Evolutionary conservation across 2,329 filamentous ascomycete genomes (phyloP), one percentile per base, ranked within the genome.

Genomic region (Colletotrichum musicola): DNA sequence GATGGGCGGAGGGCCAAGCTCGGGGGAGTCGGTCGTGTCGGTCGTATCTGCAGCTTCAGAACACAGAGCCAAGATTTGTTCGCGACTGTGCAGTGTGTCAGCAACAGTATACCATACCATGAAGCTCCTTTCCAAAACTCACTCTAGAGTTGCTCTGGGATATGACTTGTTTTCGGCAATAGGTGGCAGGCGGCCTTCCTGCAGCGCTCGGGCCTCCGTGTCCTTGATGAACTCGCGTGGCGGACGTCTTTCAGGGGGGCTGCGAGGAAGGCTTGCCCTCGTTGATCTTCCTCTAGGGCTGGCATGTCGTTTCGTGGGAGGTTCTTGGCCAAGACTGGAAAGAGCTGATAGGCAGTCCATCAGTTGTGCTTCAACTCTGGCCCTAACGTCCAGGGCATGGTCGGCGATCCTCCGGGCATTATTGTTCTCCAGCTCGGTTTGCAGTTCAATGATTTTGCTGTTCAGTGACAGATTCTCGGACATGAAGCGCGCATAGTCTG

Each of bases 381-480:
- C 84, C 77, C 91, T 94, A 73, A 95, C 89, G n/a, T 86, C 85
- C 69, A 89, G 81, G 10, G 93, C 89, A 76, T 91, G 88, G 69
- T 92, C 88, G 66, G 89, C 87, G 35, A 90, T 87, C 60, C 88
- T 82, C 53, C 86, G 85, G 53, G 86, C 81, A 55, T 85, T 84
- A 62, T 87, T 88, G 71, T 89, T 85, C 66, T 92, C 87, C 40
- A 92, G 80, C 63, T 92, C 88, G 64, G 88, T 88, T 74, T 94
- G 88, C 2, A 95, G 83, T 58, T 89, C 88, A 59, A 95, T 79
- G 53, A 94, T 88, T 69, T 92, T 88, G 69, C 92, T 86, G 59
- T 90, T 88, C 14, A 96, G 85, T 62, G 90, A 86, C 63, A 95
- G 85, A 76, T 96, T 96, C 73, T 96, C 92, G n/a, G 91, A 89